Evolutionary conservation across 129 eudicot species (phyloP).

Genomic region (Tagetes erecta): DNA sequence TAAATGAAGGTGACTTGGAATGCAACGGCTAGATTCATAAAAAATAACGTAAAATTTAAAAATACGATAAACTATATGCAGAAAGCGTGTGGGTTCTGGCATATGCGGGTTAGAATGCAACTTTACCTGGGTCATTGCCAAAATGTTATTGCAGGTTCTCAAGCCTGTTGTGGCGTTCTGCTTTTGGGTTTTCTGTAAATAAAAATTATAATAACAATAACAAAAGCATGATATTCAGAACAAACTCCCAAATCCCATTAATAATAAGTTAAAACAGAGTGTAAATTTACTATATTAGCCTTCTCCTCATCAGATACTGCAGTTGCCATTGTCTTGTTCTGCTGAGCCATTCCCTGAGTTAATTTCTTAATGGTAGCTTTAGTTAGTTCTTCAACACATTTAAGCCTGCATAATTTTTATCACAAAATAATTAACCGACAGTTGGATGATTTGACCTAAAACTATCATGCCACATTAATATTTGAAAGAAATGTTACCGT

Average conservation of each 20-base stretch:
- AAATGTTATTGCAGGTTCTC: conserved; percentile 88
- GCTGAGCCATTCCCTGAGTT: conserved; percentile 87
- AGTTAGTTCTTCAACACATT: conserved; percentile 77
- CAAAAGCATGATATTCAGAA: conserved; percentile 18
- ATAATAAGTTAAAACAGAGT: not conserved
- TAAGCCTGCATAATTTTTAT: conserved; percentile 43
- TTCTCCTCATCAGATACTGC: conserved; percentile 78
- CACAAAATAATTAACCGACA: not conserved
- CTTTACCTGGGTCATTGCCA: conserved; percentile 90
- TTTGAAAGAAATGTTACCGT: conserved; percentile 43
- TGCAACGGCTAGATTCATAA: conserved; percentile 59
- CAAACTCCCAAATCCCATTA: too few relatives aligned
- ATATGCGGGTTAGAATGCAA: not conserved
- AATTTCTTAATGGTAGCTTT: conserved; percentile 79
- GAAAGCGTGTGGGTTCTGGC: not conserved
- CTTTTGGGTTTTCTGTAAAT: conserved; percentile 75
- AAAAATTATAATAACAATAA: conserved; percentile 29
- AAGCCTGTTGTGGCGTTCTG: conserved; percentile 86
- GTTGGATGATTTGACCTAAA: not conserved
- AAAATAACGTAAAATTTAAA: not conserved
- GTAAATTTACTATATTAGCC: conserved; percentile 63
- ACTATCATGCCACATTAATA: not conserved
- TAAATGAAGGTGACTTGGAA: conserved; percentile 78
- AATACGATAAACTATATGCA: not conserved
- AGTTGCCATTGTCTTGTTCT: conserved; percentile 58